Conservation (phyloP, 371 early-diverging fungal genomes). For the Mucor sp. region DNA sequence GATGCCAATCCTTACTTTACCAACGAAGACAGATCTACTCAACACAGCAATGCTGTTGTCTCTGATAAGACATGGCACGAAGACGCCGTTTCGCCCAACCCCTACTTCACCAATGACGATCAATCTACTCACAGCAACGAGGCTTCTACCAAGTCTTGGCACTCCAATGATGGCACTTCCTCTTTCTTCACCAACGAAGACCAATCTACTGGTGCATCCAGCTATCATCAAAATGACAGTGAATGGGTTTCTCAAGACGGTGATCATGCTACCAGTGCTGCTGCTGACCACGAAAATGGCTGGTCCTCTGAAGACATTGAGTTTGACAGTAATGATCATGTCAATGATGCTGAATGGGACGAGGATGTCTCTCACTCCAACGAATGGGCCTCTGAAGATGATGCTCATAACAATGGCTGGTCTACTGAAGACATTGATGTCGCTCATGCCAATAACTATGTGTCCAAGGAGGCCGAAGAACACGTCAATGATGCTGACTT, state of each 20-base stretch:
- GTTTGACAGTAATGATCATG: neutral
- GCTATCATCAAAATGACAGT: constrained; percentile 14
- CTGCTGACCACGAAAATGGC: constrained; percentile 10
- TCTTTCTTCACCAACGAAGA: constrained; percentile 41
- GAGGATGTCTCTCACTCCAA: neutral
- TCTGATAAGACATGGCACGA: constrained; percentile 3
- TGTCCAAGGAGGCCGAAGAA: constrained; percentile 5
- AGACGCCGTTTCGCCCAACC: neutral
- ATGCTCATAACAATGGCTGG: constrained; percentile 13
- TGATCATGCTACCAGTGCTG: constrained; percentile 3
- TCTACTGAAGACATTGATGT: constrained; percentile 16
- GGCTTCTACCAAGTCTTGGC: neutral
- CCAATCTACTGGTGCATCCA: constrained; percentile 4
- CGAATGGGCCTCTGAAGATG: constrained; percentile 7
- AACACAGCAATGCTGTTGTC: constrained; percentile 1
- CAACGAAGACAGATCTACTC: constrained; percentile 16
- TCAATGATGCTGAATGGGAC: constrained; percentile 13
- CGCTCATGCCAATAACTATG: constrained; percentile 3
- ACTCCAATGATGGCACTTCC: constrained; percentile 11
- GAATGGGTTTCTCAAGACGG: constrained; percentile 26
- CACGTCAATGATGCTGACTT: constrained; percentile 17
- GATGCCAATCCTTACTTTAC: constrained; percentile 14
- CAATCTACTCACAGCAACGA: neutral
- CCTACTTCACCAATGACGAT: constrained; percentile 22
- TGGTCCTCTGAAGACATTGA: constrained; percentile 31